These are phyloP conservation scores for Pseudognaphalium luteoalbum DNA, from an alignment of 129 eudicot species.

Conservation along the genomic window DNA sequence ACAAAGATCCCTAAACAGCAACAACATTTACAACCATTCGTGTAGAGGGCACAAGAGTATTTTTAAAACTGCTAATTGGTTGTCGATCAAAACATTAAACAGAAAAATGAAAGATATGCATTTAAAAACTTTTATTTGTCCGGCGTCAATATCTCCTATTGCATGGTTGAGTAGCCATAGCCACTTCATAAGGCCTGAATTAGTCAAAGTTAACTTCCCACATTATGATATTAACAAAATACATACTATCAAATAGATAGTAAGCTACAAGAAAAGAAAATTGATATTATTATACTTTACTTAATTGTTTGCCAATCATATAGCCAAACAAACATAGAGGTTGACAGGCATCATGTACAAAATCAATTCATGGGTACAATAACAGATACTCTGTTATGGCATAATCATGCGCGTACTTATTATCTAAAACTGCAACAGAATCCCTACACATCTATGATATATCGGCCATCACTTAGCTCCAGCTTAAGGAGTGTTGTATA, in stretches of 20 bases:
- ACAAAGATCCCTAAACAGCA: background rate
- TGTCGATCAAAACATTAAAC: background rate
- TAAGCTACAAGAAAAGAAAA: background rate
- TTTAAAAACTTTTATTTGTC: background rate
- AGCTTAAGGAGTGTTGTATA: background rate
- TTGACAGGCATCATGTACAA: slow-evolving; percentile 4
- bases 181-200: background rate
- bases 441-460: background rate
- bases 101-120: background rate
- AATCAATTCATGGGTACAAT: background rate
- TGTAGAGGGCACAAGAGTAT: background rate
- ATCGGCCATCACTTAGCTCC: background rate
- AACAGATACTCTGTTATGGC: background rate
- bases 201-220: background rate
- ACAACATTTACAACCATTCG: background rate
- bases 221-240: background rate
- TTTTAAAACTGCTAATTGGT: background rate
- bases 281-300: background rate
- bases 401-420: background rate
- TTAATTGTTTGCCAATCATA: background rate
- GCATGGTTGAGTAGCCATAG: background rate
- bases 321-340: background rate
- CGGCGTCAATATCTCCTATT: background rate
- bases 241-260: background rate
- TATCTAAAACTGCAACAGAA: background rate